A percentile compares a stretch with the other conserved stretches of the same genome.
Evolutionary conservation across 805 yeast species (phyloP).

Genomic region (Diddensiella transvaalensis): DNA sequence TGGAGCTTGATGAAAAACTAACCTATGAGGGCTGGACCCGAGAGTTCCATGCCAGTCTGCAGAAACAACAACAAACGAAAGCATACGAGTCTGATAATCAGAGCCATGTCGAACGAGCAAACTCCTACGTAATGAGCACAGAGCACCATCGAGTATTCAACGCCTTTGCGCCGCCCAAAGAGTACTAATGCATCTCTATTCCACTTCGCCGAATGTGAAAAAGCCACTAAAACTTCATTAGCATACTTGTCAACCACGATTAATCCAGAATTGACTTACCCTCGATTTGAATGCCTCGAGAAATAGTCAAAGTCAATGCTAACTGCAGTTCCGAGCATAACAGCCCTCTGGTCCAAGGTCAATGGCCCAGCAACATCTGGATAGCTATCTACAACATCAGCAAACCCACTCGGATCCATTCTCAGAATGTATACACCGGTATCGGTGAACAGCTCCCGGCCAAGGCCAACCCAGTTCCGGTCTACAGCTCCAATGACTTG

Average conservation of each 20-base stretch:
- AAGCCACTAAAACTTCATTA: conserved; percentile 13
- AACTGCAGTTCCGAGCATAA: conserved; percentile 80
- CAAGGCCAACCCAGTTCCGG: conserved; percentile 93
- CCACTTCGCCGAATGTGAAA: conserved; percentile 18
- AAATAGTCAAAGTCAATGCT: conserved; percentile 95
- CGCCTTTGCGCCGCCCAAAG: conserved; percentile 16
- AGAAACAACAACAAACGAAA: not conserved
- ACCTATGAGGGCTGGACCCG: conserved; percentile 18
- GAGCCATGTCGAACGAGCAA: not conserved
- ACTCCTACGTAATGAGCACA: conserved; percentile 7
- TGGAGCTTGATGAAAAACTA: not conserved
- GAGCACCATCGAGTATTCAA: conserved; percentile 6
- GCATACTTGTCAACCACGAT: not conserved
- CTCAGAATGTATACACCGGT: conserved; percentile 87
- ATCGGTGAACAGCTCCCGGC: conserved; percentile 89
- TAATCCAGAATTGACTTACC: conserved; percentile 21
- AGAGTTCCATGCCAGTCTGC: conserved; percentile 6
- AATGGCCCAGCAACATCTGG: conserved; percentile 47
- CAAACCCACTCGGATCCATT: conserved; percentile 67
- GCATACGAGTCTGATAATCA: not conserved
- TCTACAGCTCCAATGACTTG: conserved; percentile 72
- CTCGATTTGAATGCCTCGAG: conserved; percentile 77
- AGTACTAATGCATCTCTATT: conserved; percentile 14
- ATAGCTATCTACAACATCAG: conserved; percentile 51
- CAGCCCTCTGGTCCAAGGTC: conserved; percentile 78